Conservation (phyloP, 2,329 filamentous ascomycete species). For the Esteya vermicola region DNA sequence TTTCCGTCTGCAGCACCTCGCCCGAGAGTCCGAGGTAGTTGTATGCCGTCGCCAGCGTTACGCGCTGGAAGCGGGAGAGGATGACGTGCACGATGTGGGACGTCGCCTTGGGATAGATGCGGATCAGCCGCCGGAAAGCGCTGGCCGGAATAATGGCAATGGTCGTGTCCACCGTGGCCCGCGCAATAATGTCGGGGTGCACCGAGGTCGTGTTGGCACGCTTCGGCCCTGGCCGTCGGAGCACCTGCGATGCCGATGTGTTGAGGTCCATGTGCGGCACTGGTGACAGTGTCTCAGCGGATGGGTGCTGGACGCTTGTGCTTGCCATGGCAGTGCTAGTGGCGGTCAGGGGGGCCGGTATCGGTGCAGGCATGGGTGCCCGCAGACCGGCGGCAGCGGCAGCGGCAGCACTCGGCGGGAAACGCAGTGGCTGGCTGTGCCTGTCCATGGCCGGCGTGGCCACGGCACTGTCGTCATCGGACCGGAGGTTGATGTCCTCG, state of each 20-base stretch:
- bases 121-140: conserved; percentile 82
- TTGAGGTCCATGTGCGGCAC: conserved; percentile 70
- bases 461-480: conserved; percentile 43
- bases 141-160: conserved; percentile 97
- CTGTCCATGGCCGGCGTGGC: conserved; percentile 15
- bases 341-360: no score
- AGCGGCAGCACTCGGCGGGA: conserved; percentile 17
- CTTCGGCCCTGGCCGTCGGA: conserved; percentile 29
- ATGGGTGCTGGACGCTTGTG: no score
- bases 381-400: conserved; percentile 25
- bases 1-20: conserved; percentile 85
- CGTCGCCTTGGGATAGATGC: conserved; percentile 89
- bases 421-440: conserved; percentile 16
- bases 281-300: conserved; percentile 40
- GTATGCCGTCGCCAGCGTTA: conserved; percentile 88
- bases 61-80: conserved; percentile 80
- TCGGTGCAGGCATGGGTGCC: no score
- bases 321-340: no score
- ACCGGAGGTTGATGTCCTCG: conserved; percentile 73
- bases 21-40: conserved; percentile 84
- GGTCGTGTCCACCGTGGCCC: conserved; percentile 89
- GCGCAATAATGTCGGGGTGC: conserved; percentile 93
- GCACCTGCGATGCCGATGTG: conserved; percentile 13
- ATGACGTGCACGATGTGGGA: conserved; percentile 98
- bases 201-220: conserved; percentile 54